Percentiles rank a stretch among this genome's conserved stretches.
Conservation (phyloP, 306 rosid genomes). For the apple (Malus domestica) region DNA sequence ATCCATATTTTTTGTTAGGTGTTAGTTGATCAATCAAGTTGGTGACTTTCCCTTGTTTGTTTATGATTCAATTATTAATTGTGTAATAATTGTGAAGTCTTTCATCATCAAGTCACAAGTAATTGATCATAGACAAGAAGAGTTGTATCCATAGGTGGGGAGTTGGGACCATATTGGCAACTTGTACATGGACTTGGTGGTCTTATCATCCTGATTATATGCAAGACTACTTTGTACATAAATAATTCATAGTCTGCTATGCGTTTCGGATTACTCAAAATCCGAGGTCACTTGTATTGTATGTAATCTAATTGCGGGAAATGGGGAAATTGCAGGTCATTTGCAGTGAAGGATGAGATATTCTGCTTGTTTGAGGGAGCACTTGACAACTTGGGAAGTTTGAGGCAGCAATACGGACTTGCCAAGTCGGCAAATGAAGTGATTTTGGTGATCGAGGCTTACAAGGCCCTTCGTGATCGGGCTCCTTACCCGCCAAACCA, state of each 20-base stretch:
- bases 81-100: neutral
- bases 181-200: neutral
- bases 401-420: conserved; percentile 80
- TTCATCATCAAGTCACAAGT: neutral
- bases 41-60: neutral
- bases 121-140: neutral
- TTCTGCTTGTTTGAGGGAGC: conserved; percentile 90
- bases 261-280: neutral
- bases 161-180: neutral
- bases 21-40: neutral
- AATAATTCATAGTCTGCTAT: too few relatives aligned
- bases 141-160: too few relatives aligned
- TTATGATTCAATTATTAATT: neutral
- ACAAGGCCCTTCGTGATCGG: conserved; percentile 87
- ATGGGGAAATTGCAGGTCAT: conserved; percentile 49
- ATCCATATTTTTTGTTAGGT: neutral
- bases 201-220: too few relatives aligned
- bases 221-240: too few relatives aligned
- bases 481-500: conserved; percentile 92
- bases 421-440: conserved; percentile 79
- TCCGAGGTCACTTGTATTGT: neutral
- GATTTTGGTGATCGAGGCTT: conserved; percentile 73
- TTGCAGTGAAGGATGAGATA: conserved; percentile 85
- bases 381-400: conserved; percentile 79
- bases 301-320: neutral